Base-by-base conservation (phyloP, 768 basidiomycete genomes). In the Dioszegia hungarica region DNA sequence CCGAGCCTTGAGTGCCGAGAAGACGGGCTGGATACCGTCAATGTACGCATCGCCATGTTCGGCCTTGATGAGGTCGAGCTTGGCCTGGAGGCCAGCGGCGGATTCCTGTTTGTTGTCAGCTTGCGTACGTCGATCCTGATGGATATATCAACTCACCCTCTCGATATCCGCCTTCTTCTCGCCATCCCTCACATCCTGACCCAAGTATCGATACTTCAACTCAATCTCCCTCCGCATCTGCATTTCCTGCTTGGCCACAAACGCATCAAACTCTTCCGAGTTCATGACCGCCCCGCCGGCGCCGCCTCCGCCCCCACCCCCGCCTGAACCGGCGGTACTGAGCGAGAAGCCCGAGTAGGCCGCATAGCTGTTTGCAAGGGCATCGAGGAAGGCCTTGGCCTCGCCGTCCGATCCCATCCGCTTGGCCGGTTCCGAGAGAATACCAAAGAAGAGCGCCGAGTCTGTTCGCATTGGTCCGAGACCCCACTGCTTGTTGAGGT, bases 241-340 rank as follows among this genome's bases (percentile, higher is more conserved):
- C 51, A 86, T 84, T 74, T 95, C 83, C 75, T 98, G 94, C 54
- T 95, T 89, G 1, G 85, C 82, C 68, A 91, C 89, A 84, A 98
- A 97, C 77, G 92, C 91, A 74, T 91, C 78, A 82, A 99, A 97
- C 72, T 94, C 92, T 77, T 98, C 95, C 73, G 91, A 93, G 80
- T 97, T 94, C 80, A 98, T 94, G 34, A 86, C 86, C 0, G 88
- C 85, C 15, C 90, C 92, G 27, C 77, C 79, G 6, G 78, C 84
- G 4, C 79, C 83, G 38, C 82, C 85, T 4, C 82, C 85, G 43
- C 76, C 78, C 28, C 79, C 83, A 24, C 81, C 83, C 17, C 82
- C 86, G 36, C 80, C 82, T 19, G 83, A 80, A 45, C 84, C 82
- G 14, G 84, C 86, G 6, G 86, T 79, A 15, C 86, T 82, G 20